phyloP scores from a whole-genome alignment of 257 asterid genomes.

The Penstemon davidsonii region DNA sequence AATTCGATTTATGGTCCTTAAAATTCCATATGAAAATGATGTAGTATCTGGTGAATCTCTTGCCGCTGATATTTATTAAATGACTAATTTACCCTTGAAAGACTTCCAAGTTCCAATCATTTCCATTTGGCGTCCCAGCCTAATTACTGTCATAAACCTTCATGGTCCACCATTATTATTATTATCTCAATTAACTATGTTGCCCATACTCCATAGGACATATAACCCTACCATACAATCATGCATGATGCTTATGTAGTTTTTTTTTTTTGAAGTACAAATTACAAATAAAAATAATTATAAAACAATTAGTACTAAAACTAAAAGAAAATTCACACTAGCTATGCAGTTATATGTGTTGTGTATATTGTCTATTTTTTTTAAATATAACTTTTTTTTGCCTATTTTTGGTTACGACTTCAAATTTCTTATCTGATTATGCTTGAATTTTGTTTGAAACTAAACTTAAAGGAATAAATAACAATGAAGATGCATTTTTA shows the following conservation, averaged over 20 bases:
- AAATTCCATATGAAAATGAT: neutral
- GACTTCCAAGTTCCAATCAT: neutral
- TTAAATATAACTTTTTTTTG: no score
- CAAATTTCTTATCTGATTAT: no score
- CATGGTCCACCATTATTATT: neutral
- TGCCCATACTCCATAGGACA: neutral
- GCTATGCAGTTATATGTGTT: no score
- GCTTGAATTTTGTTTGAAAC: no score
- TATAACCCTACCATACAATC: neutral
- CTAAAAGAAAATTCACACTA: no score
- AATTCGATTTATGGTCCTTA: no score
- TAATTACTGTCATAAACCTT: conserved; percentile 3
- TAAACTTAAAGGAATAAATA: no score
- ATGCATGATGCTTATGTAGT: neutral
- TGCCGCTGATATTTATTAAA: neutral
- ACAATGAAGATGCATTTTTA: no score
- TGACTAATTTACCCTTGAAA: neutral
- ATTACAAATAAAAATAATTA: neutral
- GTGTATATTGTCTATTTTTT: no score
- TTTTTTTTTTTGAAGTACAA: neutral
- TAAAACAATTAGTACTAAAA: no score
- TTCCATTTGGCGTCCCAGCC: neutral
- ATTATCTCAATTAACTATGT: neutral
- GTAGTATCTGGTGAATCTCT: neutral
- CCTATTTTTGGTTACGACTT: no score